A percentile compares a stretch with the other conserved stretches of the same genome.
Evolutionary conservation across 2,329 filamentous ascomycete species (phyloP).

Genomic region (Verticillium alfalfae): DNA sequence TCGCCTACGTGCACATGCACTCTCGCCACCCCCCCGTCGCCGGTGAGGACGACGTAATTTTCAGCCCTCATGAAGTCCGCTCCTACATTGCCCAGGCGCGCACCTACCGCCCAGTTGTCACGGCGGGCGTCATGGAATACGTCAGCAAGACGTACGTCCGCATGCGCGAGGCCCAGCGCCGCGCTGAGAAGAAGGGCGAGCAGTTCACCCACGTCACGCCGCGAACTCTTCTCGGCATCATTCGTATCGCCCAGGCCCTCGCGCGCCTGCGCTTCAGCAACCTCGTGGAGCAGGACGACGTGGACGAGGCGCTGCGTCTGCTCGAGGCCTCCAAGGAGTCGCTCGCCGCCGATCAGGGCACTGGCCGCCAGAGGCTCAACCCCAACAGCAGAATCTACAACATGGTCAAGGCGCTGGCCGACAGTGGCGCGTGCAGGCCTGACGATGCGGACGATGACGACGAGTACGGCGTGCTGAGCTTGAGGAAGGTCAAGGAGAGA

Average conservation of each 20-base stretch:
- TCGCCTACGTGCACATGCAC: slow-evolving; percentile 96
- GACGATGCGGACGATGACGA: slow-evolving; percentile 55
- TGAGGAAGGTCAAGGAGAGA: slow-evolving; percentile 83
- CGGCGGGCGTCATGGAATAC: slow-evolving; percentile 84
- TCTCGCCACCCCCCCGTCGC: slow-evolving; percentile 76
- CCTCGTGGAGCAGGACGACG: slow-evolving; percentile 82
- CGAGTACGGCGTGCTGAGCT: slow-evolving; percentile 56
- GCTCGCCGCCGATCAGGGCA: slow-evolving; percentile 64
- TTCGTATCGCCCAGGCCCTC: slow-evolving; percentile 89
- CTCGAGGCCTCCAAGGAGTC: slow-evolving; percentile 92
- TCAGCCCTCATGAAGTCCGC: slow-evolving; percentile 87
- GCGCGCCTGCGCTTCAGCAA: slow-evolving; percentile 86
- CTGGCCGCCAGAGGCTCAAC: slow-evolving; percentile 63
- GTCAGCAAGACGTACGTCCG: slow-evolving; percentile 96
- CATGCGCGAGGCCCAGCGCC: slow-evolving; percentile 85
- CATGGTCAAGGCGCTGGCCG: slow-evolving; percentile 81
- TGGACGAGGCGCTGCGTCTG: slow-evolving; percentile 88
- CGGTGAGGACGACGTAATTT: slow-evolving; percentile 58
- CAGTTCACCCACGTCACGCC: slow-evolving; percentile 93
- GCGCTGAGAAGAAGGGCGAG: slow-evolving; percentile 84
- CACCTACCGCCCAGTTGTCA: slow-evolving; percentile 80
- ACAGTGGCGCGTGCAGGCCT: slow-evolving; percentile 78
- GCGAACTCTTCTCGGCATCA: slow-evolving; percentile 84
- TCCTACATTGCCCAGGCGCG: slow-evolving; percentile 93
- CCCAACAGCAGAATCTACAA: slow-evolving; percentile 91